Evolutionary conservation across 1,284 basidiomycete genomes (phyloP).

Genomic region (Ceratobasidium sp.): DNA sequence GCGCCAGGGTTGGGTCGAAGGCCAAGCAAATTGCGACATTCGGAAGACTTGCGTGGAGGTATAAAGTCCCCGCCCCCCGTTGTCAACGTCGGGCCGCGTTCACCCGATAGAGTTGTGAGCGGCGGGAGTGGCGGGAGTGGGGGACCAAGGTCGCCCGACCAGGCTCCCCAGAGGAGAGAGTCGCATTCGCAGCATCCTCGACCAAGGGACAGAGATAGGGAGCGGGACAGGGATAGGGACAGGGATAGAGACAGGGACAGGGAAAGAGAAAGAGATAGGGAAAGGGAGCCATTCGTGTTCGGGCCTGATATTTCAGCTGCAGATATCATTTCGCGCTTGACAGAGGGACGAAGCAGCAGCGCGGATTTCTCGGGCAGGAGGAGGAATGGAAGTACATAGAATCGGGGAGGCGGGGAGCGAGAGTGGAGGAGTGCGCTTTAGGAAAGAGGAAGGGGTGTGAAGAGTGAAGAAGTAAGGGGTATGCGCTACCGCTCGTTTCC

Average conservation of each 20-base stretch:
- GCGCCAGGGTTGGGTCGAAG: constrained; percentile 24
- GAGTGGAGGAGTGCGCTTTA: too few relatives aligned
- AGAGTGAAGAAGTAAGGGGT: constrained; percentile 2
- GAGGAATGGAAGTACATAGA: constrained; percentile 37
- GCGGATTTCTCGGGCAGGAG: constrained; percentile 38
- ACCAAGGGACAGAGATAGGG: constrained; percentile 17
- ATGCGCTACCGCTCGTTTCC: constrained; percentile 3
- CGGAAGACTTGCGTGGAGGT: constrained; percentile 35
- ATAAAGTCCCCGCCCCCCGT: constrained; percentile 32
- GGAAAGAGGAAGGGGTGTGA: not conserved
- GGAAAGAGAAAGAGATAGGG: constrained; percentile 20
- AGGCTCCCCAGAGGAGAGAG: constrained; percentile 8
- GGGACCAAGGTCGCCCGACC: constrained; percentile 18
- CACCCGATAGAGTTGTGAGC: constrained; percentile 25
- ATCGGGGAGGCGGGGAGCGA: not conserved
- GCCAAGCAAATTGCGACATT: constrained; percentile 34
- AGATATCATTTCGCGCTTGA: constrained; percentile 37
- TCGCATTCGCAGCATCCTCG: constrained; percentile 34
- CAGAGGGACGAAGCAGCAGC: constrained; percentile 23
- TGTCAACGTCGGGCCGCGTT: constrained; percentile 5
- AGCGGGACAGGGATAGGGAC: constrained; percentile 24
- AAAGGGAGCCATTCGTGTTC: constrained; percentile 37
- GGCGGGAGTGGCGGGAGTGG: constrained; percentile 19
- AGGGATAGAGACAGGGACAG: constrained; percentile 20
- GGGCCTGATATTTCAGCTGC: constrained; percentile 41